Evolutionary conservation across 2,329 filamentous ascomycete genomes (phyloP).

Genomic region (Aspergillus sp.): DNA sequence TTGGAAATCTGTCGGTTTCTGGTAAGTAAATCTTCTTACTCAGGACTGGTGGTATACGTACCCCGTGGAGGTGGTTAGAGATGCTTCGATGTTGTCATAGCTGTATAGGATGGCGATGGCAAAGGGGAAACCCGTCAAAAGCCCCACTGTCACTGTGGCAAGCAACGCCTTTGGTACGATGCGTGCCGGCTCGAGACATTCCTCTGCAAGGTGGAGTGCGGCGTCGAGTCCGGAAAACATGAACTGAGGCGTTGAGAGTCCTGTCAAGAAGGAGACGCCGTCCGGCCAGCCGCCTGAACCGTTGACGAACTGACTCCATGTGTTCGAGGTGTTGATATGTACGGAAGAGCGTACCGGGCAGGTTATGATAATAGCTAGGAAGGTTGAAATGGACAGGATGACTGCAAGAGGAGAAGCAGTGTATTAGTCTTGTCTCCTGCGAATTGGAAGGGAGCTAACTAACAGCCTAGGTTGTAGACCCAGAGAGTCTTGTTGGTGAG

Average conservation of each 20-base stretch:
- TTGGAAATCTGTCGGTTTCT: slow-evolving; percentile 19
- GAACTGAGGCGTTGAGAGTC: slow-evolving; percentile 27
- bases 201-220: slow-evolving; percentile 26
- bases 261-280: slow-evolving; percentile 27
- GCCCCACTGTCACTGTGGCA: slow-evolving; percentile 22
- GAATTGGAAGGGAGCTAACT: background rate
- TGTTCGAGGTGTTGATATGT: slow-evolving; percentile 14
- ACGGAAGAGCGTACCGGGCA: slow-evolving; percentile 22
- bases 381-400: slow-evolving; percentile 23
- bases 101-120: slow-evolving; percentile 25
- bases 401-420: slow-evolving; percentile 11
- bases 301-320: slow-evolving; percentile 23
- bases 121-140: slow-evolving; percentile 27
- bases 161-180: slow-evolving; percentile 26
- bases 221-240: slow-evolving; percentile 29
- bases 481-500: slow-evolving; percentile 26
- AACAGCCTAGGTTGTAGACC: slow-evolving; percentile 26
- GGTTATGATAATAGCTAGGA: slow-evolving; percentile 23
- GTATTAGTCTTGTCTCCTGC: background rate
- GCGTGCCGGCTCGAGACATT: slow-evolving; percentile 25
- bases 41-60: background rate
- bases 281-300: slow-evolving; percentile 27
- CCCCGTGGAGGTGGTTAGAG: slow-evolving; percentile 21
- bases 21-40: background rate
- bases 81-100: slow-evolving; percentile 14